These are phyloP conservation scores for Hypoxylon intermedium DNA, from an alignment of 495 filamentous ascomycete genomes.

Conservation along the genomic window DNA sequence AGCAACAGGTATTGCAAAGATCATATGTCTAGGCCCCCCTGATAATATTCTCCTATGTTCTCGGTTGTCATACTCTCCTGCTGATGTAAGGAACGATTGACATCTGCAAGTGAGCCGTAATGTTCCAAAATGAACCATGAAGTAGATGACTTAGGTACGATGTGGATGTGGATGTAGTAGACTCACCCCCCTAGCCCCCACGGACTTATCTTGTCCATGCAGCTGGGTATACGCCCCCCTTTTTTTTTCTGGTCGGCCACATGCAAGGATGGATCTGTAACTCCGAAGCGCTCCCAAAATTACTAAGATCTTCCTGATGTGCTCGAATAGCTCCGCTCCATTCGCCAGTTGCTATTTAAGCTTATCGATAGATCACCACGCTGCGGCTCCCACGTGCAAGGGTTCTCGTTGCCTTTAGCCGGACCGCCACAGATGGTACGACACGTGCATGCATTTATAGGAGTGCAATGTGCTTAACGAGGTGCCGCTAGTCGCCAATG, in stretches of 20 bases:
- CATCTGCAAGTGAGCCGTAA: background rate
- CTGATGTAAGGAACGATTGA: background rate
- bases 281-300: background rate
- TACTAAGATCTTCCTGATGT: too few species aligned
- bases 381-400: background rate
- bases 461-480: too few species aligned
- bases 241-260: background rate
- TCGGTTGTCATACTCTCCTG: background rate
- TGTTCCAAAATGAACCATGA: background rate
- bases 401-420: background rate
- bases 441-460: too few species aligned
- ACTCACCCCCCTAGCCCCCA: background rate
- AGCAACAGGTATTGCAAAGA: too few species aligned
- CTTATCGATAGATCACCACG: conserved; percentile 17
- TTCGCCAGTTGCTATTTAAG: conserved; percentile 18
- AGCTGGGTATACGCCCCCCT: background rate
- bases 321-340: too few species aligned
- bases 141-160: background rate
- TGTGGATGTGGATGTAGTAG: background rate
- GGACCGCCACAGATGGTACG: background rate
- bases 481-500: too few species aligned
- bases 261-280: background rate
- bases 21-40: background rate
- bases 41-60: too few species aligned
- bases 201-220: background rate